Percentiles rank a stretch among this genome's conserved stretches.
These are phyloP conservation scores for Litsea cubeba DNA, from an alignment of 164 flowering plant species.

Conservation along the genomic window DNA sequence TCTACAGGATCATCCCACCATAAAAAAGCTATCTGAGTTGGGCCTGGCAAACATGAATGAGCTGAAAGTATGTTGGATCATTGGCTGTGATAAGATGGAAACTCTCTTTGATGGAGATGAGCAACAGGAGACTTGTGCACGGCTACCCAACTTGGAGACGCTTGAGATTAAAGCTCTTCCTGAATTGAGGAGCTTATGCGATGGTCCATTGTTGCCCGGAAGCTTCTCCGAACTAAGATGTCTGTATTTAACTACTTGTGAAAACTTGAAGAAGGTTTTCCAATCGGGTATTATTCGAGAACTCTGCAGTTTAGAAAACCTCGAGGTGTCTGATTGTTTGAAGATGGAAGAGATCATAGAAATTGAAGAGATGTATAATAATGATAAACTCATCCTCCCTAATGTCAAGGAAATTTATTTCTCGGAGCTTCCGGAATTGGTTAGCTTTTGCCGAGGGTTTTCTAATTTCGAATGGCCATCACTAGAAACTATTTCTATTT, in stretches of 20 bases:
- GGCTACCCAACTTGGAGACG: too few relatives aligned
- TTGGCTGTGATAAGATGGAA: not conserved
- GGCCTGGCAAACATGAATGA: not conserved
- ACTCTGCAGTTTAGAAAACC: not conserved
- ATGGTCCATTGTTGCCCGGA: not conserved
- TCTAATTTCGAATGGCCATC: not conserved
- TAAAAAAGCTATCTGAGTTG: not conserved
- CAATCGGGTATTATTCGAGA: not conserved
- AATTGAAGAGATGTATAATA: not conserved
- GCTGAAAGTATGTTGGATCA: not conserved
- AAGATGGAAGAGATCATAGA: not conserved
- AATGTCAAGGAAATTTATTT: not conserved
- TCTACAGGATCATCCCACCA: not conserved
- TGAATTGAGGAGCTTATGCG: not conserved
- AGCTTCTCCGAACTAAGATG: not conserved
- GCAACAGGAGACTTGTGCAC: not conserved
- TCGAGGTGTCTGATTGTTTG: not conserved
- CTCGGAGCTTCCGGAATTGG: not conserved
- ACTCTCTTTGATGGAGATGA: not conserved
- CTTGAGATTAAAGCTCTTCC: rapidly evolving
- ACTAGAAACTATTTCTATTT: rapidly evolving
- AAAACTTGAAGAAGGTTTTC: not conserved
- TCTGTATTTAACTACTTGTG: rapidly evolving
- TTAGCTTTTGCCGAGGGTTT: not conserved
- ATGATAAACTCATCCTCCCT: not conserved